phyloP scores from a whole-genome alignment of 2,329 filamentous ascomycete species.

The Botrytis cinerea region DNA sequence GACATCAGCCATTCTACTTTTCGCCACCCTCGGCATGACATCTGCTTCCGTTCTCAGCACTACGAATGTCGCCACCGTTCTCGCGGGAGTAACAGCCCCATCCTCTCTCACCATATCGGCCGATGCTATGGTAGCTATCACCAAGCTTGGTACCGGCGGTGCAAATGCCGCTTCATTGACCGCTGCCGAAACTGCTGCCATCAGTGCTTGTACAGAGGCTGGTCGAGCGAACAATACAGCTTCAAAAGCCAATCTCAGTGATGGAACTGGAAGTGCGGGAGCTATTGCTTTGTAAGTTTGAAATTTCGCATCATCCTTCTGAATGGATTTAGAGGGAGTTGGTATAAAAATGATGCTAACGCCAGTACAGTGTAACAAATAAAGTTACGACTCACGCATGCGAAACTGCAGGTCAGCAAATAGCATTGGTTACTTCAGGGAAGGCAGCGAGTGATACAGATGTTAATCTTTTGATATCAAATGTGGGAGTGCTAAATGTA shows the following conservation, averaged over 20 bases:
- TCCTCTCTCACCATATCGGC: conserved; percentile 30
- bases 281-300: conserved; percentile 32
- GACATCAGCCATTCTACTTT: conserved; percentile 21
- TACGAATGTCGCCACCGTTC: conserved; percentile 33
- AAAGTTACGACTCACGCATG: conserved; percentile 34
- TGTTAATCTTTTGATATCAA: conserved; percentile 35
- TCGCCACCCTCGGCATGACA: conserved; percentile 26
- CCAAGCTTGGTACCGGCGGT: conserved; percentile 34
- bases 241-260: conserved; percentile 29
- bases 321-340: neutral
- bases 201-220: conserved; percentile 27
- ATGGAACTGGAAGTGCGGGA: conserved; percentile 29
- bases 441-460: conserved; percentile 29
- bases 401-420: conserved; percentile 33
- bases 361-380: conserved; percentile 29
- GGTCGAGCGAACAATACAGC: conserved; percentile 32
- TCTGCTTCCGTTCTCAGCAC: conserved; percentile 32
- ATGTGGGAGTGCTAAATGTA: conserved; percentile 34
- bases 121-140: conserved; percentile 34
- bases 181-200: conserved; percentile 30
- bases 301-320: neutral
- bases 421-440: conserved; percentile 22
- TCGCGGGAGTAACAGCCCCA: conserved; percentile 29
- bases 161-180: conserved; percentile 26
- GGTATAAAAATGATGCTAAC: neutral